Base-by-base conservation (phyloP, 441 rosid genomes). In the Arabidopsis hybrid region DNA sequence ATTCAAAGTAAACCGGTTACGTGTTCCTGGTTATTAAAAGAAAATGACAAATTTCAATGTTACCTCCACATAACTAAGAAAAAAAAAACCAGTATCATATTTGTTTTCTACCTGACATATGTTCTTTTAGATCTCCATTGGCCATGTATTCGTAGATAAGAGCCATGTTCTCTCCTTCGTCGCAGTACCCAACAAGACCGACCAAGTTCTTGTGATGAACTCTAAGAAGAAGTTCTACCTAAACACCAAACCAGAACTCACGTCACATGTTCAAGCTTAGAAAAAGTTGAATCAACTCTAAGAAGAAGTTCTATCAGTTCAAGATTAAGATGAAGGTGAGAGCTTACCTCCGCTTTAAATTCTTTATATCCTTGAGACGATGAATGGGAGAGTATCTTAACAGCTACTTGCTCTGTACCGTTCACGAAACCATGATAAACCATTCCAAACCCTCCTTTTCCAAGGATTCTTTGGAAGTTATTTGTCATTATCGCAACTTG, bases 141-240 rank as follows among this genome's bases (percentile, higher is more conserved):
- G 83, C 69, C 85, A 85, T 81, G 72, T 38, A 81, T 53, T 85
- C 88, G 39, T 85, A 85, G 10, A 85, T 63, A n/a, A 85, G 83
- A 26, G 74, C 85, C 67, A 79, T 38, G 16, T 78, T 47, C 39
- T 59, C 76, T 45, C 65, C 80, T 38, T 83, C 82, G 14, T 83
- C 75, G 16, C 85, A 80, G 16, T 79, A 83, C 1, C 88, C 88
- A 59, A 81, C 78, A 7, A 85, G 86, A 8, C 62, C 31, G 1
- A 77, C 80, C 73, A 77, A 51, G 6, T 72, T 72, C 12, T 72
- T 77, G 42, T 77, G 80, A 14, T 77, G 73, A 59, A 77, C 80
- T 77, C 26, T 21, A 21, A 21, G 26, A 21, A 21, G 26, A 21
- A 21, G 26, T 21, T 21, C 26, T 21, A 21, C 76, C 80, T 77